phyloP scores from a whole-genome alignment of 2,329 filamentous ascomycete genomes.

The Diplocarpon rosae region DNA sequence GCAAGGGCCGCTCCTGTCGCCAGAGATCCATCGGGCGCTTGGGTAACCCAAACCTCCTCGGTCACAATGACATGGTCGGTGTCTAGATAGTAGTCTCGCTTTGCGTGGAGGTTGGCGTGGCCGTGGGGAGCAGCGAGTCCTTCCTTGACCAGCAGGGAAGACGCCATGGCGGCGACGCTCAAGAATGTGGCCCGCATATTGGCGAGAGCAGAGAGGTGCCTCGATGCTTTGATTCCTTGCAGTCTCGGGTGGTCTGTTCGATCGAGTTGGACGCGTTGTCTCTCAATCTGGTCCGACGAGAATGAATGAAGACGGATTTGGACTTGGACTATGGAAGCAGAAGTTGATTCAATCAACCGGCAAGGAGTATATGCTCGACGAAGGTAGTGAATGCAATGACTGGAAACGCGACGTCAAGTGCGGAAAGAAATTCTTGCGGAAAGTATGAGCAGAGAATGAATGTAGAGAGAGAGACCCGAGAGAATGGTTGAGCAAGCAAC shows the following conservation, averaged over 20 bases:
- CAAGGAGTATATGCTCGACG: constrained; percentile 1
- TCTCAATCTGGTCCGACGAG: too few species aligned
- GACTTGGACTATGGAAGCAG: too few species aligned
- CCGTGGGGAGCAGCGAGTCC: constrained; percentile 15
- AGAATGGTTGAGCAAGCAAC: constrained; percentile 5
- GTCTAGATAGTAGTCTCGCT: constrained; percentile 15
- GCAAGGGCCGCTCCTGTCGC: constrained; percentile 14
- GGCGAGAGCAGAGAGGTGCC: background rate
- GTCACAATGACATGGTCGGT: constrained; percentile 18
- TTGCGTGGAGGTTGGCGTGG: constrained; percentile 7
- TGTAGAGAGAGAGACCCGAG: background rate
- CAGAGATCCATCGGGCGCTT: constrained; percentile 14
- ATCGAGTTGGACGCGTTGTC: too few species aligned
- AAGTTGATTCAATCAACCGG: constrained; percentile 12
- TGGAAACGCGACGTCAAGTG: constrained; percentile 14
- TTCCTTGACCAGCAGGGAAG: constrained; percentile 26
- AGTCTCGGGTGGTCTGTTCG: background rate
- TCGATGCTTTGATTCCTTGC: background rate
- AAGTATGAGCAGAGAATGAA: background rate
- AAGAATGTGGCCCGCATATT: constrained; percentile 23
- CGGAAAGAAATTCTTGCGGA: constrained; percentile 2
- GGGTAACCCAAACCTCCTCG: constrained; percentile 18
- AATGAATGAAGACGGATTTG: too few species aligned
- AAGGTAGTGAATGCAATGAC: constrained; percentile 4
- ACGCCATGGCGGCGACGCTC: constrained; percentile 21